These are phyloP conservation scores for Collybia nuda DNA, from an alignment of 768 basidiomycete species.

Conservation along the genomic window DNA sequence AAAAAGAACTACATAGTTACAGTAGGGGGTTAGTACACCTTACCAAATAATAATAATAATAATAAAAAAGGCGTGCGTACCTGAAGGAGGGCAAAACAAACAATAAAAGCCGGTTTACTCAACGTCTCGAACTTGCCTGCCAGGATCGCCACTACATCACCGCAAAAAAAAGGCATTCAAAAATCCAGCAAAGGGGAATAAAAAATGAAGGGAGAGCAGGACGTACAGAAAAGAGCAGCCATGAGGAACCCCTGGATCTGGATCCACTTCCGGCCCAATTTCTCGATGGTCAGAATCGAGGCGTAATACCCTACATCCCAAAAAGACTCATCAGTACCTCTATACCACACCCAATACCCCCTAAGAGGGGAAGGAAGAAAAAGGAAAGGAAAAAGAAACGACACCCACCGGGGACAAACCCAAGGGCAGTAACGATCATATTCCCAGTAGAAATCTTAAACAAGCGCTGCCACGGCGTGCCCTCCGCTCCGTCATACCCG, in stretches of 20 bases:
- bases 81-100: slow-evolving; percentile 71
- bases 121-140: slow-evolving; percentile 63
- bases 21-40: background rate
- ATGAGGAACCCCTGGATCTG: slow-evolving; percentile 76
- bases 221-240: slow-evolving; percentile 64
- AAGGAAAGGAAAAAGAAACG: background rate
- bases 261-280: slow-evolving; percentile 71
- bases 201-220: background rate
- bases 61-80: slow-evolving; percentile 18
- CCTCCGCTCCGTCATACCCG: slow-evolving; percentile 59
- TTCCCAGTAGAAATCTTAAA: slow-evolving; percentile 69
- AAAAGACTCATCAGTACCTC: no score
- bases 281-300: slow-evolving; percentile 68
- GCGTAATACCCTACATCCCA: slow-evolving; percentile 73
- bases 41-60: no score
- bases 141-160: slow-evolving; percentile 55
- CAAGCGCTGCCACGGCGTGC: slow-evolving; percentile 61
- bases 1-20: slow-evolving; percentile 59
- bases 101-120: slow-evolving; percentile 61
- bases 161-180: background rate
- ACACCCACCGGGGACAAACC: slow-evolving; percentile 79
- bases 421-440: slow-evolving; percentile 71
- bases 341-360: no score
- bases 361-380: no score
- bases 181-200: background rate